A percentile compares a stretch with the other conserved stretches of the same genome.
These are phyloP conservation scores for Lagenaria siceraria DNA, from an alignment of 306 rosid species.

Conservation along the genomic window DNA sequence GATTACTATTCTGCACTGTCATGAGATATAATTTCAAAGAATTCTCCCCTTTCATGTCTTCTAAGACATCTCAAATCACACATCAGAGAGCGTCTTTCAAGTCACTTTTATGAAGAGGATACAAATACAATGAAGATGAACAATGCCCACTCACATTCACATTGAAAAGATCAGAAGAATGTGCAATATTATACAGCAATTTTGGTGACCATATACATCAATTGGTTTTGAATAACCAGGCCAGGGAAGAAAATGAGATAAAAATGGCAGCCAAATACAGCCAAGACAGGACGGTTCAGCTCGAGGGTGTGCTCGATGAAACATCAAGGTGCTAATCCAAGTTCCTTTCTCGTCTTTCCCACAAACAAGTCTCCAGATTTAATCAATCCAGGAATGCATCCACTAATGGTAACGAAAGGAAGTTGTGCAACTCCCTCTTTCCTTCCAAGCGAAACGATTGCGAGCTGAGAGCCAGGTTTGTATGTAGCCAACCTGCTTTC, in stretches of 20 bases:
- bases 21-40: neutral
- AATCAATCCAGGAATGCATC: constrained; percentile 51
- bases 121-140: neutral
- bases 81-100: neutral
- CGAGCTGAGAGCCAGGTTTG: constrained; percentile 11
- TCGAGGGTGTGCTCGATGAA: neutral
- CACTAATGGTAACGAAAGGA: constrained; percentile 42
- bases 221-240: neutral
- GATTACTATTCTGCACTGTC: neutral
- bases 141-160: neutral
- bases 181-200: neutral
- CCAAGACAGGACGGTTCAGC: neutral
- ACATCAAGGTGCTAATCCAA: constrained; percentile 34
- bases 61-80: neutral
- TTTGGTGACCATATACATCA: neutral
- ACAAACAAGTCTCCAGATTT: constrained; percentile 77
- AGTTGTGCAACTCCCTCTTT: constrained; percentile 39
- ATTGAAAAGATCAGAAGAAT: neutral
- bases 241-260: neutral
- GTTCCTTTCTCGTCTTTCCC: constrained; percentile 55
- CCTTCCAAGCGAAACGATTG: constrained; percentile 32
- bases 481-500: constrained; percentile 17
- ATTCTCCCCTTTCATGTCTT: neutral
- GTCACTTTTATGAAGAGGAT: neutral
- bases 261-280: neutral